Percentiles rank a stretch among this genome's conserved stretches.
These are phyloP conservation scores for Termitomyces sp. DNA, from an alignment of 768 basidiomycete genomes.

Conservation along the genomic window DNA sequence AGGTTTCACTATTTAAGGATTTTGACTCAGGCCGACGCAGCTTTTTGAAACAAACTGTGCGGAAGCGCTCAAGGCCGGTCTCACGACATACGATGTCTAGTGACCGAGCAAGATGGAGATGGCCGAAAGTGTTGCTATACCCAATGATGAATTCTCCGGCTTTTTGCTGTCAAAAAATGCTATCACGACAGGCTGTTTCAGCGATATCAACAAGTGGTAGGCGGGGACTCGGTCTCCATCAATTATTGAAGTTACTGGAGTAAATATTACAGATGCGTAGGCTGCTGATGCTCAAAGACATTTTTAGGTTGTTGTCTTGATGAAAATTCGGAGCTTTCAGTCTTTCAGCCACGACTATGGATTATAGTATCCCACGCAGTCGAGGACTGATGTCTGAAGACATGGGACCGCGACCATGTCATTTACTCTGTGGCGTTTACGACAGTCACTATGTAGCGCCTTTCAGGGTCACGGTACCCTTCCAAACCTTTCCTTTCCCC, in stretches of 20 bases:
- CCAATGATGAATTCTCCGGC: not conserved
- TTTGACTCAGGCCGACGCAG: too few species aligned
- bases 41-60: not conserved
- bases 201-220: not conserved
- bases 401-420: not conserved
- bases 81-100: not conserved
- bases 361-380: not conserved
- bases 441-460: not conserved
- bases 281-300: not conserved
- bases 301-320: not conserved
- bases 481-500: not conserved
- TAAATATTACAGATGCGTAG: not conserved
- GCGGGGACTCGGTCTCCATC: not conserved
- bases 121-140: not conserved
- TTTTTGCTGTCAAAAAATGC: not conserved
- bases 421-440: slow-evolving; percentile 4
- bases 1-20: not conserved
- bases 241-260: not conserved
- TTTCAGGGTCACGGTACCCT: not conserved
- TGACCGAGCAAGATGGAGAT: not conserved
- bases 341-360: too few species aligned
- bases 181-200: not conserved
- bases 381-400: not conserved
- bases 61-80: not conserved
- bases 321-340: too few species aligned